Evolutionary conservation across 306 rosid genomes (phyloP), one percentile per base, ranked within the genome.

Genomic region (Quillaja saponaria): DNA sequence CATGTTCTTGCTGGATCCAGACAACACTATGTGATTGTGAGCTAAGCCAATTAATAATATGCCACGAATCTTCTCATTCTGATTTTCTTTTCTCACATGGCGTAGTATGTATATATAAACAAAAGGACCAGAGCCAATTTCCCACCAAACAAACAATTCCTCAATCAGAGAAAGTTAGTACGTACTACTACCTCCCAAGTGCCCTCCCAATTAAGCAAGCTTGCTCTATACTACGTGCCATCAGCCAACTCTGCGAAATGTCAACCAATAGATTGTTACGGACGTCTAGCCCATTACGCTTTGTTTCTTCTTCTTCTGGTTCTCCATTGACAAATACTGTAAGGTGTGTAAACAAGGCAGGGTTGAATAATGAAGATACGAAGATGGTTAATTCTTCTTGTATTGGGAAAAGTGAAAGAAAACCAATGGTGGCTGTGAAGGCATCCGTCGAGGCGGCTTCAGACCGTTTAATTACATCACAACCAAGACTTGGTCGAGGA

Each of bases 21-120:
- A 39, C 44, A 39, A 12, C 7, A 39, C 2, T 8, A 5, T 12
- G 2, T 39, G 10, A n/a, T n/a, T n/a, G n/a, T n/a, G n/a, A n/a
- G n/a, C n/a, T 39, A 3, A 39, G 44, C 44, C 44, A 39, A 12
- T 12, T 6, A 8, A 39, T 69, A 60, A 66, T 50, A 74, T 79
- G 55, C 84, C 41, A 7, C 67, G 77, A 70, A 70, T 74, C 77
- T 74, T 79, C 68, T 15, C n/a, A n/a, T 25, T 25, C 7, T 11
- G 9, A 10, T 12, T 19, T 13, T 10, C 40, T 15, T 13, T 7
- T 33, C 62, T 3, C 17, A 0, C 38, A 0, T 12, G 33, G 15
- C 64, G 45, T 49, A 41, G 18, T 25, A 62, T 47, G n/a, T n/a
- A n/a, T n/a, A n/a, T n/a, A n/a, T n/a, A n/a, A n/a, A n/a, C n/a